Evolutionary conservation across 345 rosid species (phyloP).

Genomic region (Raphanus raphanistrum): DNA sequence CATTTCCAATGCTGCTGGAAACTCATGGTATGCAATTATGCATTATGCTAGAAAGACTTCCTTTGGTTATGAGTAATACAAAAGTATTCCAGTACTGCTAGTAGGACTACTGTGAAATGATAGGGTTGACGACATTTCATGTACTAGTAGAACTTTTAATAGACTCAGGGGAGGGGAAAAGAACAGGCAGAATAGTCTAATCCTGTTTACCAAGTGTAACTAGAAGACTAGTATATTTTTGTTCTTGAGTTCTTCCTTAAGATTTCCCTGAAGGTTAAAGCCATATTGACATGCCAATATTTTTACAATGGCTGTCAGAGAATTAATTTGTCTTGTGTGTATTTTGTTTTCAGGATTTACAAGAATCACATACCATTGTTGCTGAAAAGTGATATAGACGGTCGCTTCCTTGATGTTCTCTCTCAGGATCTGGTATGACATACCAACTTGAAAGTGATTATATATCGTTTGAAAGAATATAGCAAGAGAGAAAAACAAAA

Average conservation of each 20-base stretch:
- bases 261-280: slow-evolving; percentile 6
- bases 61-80: background rate
- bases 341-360: slow-evolving; percentile 63
- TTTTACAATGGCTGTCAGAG: background rate
- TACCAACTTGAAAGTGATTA: background rate
- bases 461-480: background rate
- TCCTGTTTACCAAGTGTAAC: background rate
- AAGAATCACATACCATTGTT: slow-evolving; percentile 64
- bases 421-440: slow-evolving; percentile 66
- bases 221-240: background rate
- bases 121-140: slow-evolving; percentile 6
- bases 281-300: background rate
- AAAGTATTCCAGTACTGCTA: background rate
- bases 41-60: slow-evolving; percentile 11
- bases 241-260: background rate
- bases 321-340: slow-evolving; percentile 5
- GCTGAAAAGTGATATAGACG: slow-evolving; percentile 52
- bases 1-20: slow-evolving; percentile 97
- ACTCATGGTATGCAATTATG: slow-evolving; percentile 79
- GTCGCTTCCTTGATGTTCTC: slow-evolving; percentile 50
- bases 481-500: background rate
- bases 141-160: slow-evolving; percentile 8
- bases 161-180: background rate
- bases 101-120: background rate
- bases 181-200: background rate